Conservation (phyloP, 129 eudicot species). For the Heracleum sosnowskyi region DNA sequence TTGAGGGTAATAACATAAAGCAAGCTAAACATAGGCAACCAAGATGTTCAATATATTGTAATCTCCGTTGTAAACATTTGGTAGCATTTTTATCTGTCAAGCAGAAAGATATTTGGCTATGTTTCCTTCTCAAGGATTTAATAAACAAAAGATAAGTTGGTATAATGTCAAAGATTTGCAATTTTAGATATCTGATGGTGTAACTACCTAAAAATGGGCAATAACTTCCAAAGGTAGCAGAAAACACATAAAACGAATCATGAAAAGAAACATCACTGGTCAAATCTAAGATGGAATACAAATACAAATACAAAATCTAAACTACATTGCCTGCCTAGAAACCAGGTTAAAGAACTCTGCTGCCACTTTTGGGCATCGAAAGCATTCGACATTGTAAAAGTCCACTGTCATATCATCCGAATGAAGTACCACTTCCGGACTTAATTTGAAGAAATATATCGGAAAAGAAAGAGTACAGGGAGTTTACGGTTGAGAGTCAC, state of each 20-base stretch:
- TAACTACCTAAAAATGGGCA: not conserved
- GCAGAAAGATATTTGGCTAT: not conserved
- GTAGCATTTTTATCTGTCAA: too few relatives aligned
- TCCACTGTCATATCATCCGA: not conserved
- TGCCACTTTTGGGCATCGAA: not conserved
- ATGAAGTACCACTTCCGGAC: not conserved
- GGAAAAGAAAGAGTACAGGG: too few relatives aligned
- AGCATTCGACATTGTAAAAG: not conserved
- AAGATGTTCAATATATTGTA: too few relatives aligned
- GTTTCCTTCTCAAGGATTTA: not conserved
- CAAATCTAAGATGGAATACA: not conserved
- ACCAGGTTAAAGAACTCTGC: not conserved
- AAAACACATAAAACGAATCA: not conserved
- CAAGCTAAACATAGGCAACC: not conserved
- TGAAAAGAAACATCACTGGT: not conserved
- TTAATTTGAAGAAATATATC: too few relatives aligned
- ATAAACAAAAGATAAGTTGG: not conserved
- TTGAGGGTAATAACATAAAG: too few relatives aligned
- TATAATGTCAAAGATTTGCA: not conserved
- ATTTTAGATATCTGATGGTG: not conserved
- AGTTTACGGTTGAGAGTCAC: not conserved
- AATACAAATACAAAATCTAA: not conserved
- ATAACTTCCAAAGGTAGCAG: not conserved
- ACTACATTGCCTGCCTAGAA: not conserved
- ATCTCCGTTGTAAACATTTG: too few relatives aligned